phyloP scores from a whole-genome alignment of 2,329 filamentous ascomycete genomes.

The Alternaria viburni region DNA sequence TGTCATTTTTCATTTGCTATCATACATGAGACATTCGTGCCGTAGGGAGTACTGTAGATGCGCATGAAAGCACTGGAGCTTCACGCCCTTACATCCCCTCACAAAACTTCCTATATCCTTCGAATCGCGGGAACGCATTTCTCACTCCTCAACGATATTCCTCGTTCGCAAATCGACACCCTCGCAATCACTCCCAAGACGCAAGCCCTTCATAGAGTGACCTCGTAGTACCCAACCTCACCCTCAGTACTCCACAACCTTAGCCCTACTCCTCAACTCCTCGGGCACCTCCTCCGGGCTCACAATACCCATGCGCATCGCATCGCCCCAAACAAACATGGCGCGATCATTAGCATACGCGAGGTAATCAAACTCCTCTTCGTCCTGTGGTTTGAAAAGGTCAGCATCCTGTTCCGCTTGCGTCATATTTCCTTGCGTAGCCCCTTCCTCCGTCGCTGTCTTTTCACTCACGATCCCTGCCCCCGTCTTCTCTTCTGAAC shows the following conservation, averaged over 20 bases:
- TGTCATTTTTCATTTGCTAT: neutral
- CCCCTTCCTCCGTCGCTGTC: conserved; percentile 26
- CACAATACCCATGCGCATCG: conserved; percentile 76
- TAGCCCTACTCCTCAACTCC: conserved; percentile 68
- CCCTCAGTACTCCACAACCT: conserved; percentile 64
- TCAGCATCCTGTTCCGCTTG: conserved; percentile 38
- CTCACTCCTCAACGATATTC: too few relatives aligned
- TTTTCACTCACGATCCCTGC: conserved; percentile 36
- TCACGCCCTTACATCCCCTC: too few relatives aligned
- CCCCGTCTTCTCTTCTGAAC: conserved; percentile 9
- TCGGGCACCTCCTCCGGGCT: conserved; percentile 77
- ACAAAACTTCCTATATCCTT: too few relatives aligned
- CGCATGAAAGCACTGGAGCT: too few relatives aligned
- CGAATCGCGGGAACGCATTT: too few relatives aligned
- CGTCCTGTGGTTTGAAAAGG: conserved; percentile 59
- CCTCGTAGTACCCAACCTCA: too few relatives aligned
- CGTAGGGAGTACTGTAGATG: too few relatives aligned
- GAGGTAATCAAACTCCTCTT: conserved; percentile 87
- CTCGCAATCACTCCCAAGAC: too few relatives aligned
- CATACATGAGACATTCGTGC: neutral
- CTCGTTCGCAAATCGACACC: too few relatives aligned
- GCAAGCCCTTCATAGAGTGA: too few relatives aligned
- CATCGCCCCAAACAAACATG: conserved; percentile 94
- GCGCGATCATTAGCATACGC: conserved; percentile 89
- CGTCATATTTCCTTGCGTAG: conserved; percentile 19